These are phyloP conservation scores for Plantago elongata DNA, from an alignment of 257 asterid genomes.

Conservation along the genomic window DNA sequence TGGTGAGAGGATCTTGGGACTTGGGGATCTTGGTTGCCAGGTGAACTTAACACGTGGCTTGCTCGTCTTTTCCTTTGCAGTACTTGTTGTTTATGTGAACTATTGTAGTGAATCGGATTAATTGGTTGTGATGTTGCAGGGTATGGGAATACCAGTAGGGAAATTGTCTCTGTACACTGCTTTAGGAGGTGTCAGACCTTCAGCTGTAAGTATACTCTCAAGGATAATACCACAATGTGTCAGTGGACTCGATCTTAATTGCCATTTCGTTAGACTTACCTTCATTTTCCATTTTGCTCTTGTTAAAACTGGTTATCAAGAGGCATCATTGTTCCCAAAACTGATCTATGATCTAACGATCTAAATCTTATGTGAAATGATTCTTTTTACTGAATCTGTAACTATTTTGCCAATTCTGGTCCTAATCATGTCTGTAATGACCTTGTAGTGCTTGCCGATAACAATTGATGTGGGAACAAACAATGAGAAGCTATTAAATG, in stretches of 20 bases:
- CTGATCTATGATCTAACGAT: too few species aligned
- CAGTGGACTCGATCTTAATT: neutral
- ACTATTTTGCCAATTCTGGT: slow-evolving; percentile 4
- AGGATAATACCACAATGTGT: neutral
- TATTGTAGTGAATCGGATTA: neutral
- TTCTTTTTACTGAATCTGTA: neutral
- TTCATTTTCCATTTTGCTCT: neutral
- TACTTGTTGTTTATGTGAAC: neutral
- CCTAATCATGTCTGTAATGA: slow-evolving; percentile 13
- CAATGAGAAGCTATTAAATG: slow-evolving; percentile 64
- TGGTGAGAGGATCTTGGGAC: slow-evolving; percentile 96
- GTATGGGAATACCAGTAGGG: slow-evolving; percentile 99
- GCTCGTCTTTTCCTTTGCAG: neutral
- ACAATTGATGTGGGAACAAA: slow-evolving; percentile 96
- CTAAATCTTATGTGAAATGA: neutral
- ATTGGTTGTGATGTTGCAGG: slow-evolving; percentile 34
- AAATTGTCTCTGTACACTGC: slow-evolving; percentile 84
- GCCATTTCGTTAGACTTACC: neutral
- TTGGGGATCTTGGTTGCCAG: slow-evolving; percentile 97
- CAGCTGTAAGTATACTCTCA: slow-evolving; percentile 52
- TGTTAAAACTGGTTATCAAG: neutral
- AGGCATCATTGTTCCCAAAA: neutral
- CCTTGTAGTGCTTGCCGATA: slow-evolving; percentile 70
- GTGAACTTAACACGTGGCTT: slow-evolving; percentile 25
- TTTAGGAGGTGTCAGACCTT: slow-evolving; percentile 93